A percentile compares a stretch with the other conserved stretches of the same genome.
These are phyloP conservation scores for Acer negundo DNA, from an alignment of 345 rosid species.

Conservation along the genomic window DNA sequence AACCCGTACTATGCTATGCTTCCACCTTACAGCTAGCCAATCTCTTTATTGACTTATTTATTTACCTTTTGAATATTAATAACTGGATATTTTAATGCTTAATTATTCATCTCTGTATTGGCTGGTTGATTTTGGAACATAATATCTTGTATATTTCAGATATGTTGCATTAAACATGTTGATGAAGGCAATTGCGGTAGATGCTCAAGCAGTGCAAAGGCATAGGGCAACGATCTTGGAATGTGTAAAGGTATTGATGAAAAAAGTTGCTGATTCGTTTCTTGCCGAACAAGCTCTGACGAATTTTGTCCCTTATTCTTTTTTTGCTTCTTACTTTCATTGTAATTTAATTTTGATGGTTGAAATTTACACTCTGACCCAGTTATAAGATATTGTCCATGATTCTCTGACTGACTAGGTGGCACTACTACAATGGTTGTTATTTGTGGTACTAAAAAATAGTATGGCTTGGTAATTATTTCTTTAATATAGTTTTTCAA, in stretches of 20 bases:
- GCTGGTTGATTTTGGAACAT: constrained; percentile 12
- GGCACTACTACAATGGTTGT: not conserved
- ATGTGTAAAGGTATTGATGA: constrained; percentile 86
- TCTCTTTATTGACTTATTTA: constrained; percentile 1
- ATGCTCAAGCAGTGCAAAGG: constrained; percentile 95
- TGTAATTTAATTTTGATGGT: not conserved
- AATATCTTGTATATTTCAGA: constrained; percentile 44
- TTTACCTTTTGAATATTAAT: not conserved
- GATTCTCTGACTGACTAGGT: not conserved
- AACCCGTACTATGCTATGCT: not conserved
- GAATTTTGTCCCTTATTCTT: constrained; percentile 5
- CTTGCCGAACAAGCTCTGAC: constrained; percentile 5
- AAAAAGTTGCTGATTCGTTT: not conserved
- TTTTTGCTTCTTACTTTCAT: constrained; percentile 5
- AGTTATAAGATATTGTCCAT: not conserved
- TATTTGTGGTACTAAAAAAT: not conserved
- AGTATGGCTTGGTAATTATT: not conserved
- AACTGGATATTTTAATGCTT: not conserved
- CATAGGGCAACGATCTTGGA: constrained; percentile 94
- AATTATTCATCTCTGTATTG: constrained; percentile 14
- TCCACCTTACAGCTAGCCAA: not conserved
- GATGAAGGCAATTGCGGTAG: constrained; percentile 89
- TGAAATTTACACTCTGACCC: not conserved
- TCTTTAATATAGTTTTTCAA: not conserved
- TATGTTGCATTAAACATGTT: constrained; percentile 97